Evolutionary conservation across 805 yeast genomes (phyloP).

Genomic region (Cyberlindnera meyerae): DNA sequence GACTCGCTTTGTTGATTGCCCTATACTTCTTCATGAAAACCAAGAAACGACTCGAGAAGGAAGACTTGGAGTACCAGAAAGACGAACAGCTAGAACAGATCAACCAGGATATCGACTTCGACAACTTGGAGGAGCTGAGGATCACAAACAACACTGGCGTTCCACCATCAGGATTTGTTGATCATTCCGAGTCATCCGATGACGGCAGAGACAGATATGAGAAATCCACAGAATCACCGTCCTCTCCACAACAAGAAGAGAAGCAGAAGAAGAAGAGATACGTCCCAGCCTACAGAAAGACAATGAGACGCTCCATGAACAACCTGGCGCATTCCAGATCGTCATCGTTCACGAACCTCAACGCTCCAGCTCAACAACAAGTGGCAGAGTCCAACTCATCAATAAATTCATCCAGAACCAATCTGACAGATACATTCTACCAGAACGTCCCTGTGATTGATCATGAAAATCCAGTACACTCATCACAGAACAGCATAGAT

Average conservation of each 20-base stretch:
- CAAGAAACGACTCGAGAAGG: slow-evolving; percentile 33
- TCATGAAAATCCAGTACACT: slow-evolving; percentile 6
- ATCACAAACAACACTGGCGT: background rate
- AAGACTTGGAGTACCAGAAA: slow-evolving; percentile 28
- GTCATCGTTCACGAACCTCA: slow-evolving; percentile 19
- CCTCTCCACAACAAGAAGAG: slow-evolving; percentile 2
- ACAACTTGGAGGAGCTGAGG: slow-evolving; percentile 26
- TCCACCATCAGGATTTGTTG: background rate
- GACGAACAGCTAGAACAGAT: slow-evolving; percentile 32
- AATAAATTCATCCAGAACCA: slow-evolving; percentile 21
- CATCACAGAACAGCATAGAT: slow-evolving; percentile 15
- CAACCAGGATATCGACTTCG: slow-evolving; percentile 32
- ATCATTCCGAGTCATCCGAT: slow-evolving; percentile 7
- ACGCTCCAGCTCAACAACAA: slow-evolving; percentile 10
- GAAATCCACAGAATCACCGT: slow-evolving; percentile 5
- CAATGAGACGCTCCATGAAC: slow-evolving; percentile 24
- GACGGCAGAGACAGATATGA: slow-evolving; percentile 11
- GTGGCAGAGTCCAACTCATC: slow-evolving; percentile 21
- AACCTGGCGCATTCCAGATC: slow-evolving; percentile 22
- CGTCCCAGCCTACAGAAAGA: slow-evolving; percentile 36
- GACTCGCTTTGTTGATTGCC: slow-evolving; percentile 33
- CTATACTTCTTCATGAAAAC: slow-evolving; percentile 34
- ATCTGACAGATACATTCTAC: slow-evolving; percentile 25
- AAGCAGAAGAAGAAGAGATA: slow-evolving; percentile 20
- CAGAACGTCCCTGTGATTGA: slow-evolving; percentile 23